Percentiles rank a stretch among this genome's conserved stretches.
These are phyloP conservation scores for Lentinula raphanica DNA, from an alignment of 768 basidiomycete genomes.

Conservation along the genomic window DNA sequence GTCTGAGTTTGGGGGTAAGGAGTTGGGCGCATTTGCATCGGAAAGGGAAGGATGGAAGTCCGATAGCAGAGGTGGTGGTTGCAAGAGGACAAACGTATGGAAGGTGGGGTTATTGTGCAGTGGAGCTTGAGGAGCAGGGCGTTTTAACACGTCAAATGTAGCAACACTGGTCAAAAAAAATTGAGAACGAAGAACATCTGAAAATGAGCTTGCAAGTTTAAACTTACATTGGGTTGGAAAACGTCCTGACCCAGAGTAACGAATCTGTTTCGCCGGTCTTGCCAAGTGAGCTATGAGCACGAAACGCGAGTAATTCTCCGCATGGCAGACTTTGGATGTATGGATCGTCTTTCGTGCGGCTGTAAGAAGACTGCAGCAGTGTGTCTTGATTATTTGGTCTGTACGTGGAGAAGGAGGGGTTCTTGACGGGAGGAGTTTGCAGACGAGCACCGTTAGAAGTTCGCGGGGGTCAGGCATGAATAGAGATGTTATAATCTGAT, in stretches of 20 bases:
- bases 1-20: conserved; percentile 41
- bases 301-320: conserved; percentile 77
- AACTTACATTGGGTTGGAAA: conserved; percentile 65
- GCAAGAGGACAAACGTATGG: conserved; percentile 77
- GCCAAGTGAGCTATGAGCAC: conserved; percentile 21
- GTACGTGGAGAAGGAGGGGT: conserved; percentile 86
- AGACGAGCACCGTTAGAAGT: conserved; percentile 12
- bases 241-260: conserved; percentile 55
- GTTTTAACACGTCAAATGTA: conserved; percentile 69
- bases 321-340: conserved; percentile 81
- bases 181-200: not conserved
- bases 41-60: conserved; percentile 65
- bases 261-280: conserved; percentile 21
- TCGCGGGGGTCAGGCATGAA: conserved; percentile 51
- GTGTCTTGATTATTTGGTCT: conserved; percentile 89
- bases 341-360: conserved; percentile 66
- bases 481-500: conserved; percentile 84
- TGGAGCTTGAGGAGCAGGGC: conserved; percentile 13
- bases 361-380: conserved; percentile 66
- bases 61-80: conserved; percentile 73
- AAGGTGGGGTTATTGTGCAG: not conserved
- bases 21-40: conserved; percentile 6
- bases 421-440: conserved; percentile 52
- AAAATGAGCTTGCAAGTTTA: conserved; percentile 40
- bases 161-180: too few species aligned